phyloP scores from a whole-genome alignment of 1,284 basidiomycete genomes.

The Puccinia sorghi region DNA sequence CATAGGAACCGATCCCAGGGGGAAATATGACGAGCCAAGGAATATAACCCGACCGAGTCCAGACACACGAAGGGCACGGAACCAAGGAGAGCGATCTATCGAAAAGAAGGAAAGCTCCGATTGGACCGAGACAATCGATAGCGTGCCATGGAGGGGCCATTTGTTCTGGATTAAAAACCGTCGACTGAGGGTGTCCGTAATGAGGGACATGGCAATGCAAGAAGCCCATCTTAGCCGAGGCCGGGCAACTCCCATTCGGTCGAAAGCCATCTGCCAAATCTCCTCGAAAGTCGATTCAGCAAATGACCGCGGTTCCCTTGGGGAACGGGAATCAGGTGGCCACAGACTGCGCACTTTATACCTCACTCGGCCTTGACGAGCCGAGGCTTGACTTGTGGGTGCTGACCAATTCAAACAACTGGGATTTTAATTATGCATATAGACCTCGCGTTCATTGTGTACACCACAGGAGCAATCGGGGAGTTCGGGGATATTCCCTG shows the following conservation, averaged over 20 bases:
- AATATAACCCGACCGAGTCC: conserved; percentile 49
- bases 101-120: not conserved
- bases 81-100: too few relatives aligned
- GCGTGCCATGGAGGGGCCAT: conserved; percentile 4
- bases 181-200: conserved; percentile 51
- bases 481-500: too few relatives aligned
- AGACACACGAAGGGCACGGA: not conserved
- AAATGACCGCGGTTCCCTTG: conserved; percentile 39
- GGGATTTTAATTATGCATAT: not conserved
- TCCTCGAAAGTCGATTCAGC: not conserved
- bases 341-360: not conserved
- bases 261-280: conserved; percentile 21
- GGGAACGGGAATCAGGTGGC: not conserved
- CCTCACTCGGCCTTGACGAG: not conserved
- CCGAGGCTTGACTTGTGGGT: conserved; percentile 18
- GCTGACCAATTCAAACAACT: not conserved
- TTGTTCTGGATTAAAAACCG: conserved; percentile 39
- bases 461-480: too few relatives aligned
- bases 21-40: conserved; percentile 47
- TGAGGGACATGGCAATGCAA: conserved; percentile 40
- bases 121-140: conserved; percentile 1
- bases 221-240: conserved; percentile 40
- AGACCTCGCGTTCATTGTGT: too few relatives aligned
- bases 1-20: conserved; percentile 42
- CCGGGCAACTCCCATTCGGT: conserved; percentile 50